Evolutionary conservation across 768 basidiomycete genomes (phyloP).

Genomic region (Boletus eberwhitei): DNA sequence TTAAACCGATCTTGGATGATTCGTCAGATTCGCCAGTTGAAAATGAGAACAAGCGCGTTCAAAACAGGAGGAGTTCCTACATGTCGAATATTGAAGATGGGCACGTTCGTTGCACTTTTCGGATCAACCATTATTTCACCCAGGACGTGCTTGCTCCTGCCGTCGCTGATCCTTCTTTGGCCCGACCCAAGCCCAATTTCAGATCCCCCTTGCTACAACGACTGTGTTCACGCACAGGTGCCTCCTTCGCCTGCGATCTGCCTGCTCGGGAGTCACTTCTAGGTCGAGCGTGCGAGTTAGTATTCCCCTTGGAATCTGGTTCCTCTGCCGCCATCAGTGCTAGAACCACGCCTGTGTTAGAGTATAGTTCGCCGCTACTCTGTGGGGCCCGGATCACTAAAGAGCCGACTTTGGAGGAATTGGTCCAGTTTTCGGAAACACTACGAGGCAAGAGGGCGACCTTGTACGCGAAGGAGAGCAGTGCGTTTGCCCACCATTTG

Average conservation of each 20-base stretch:
- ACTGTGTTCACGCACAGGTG: conserved; percentile 58
- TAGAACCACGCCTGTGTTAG: conserved; percentile 38
- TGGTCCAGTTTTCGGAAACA: conserved; percentile 75
- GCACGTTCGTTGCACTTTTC: conserved; percentile 55
- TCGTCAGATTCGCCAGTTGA: conserved; percentile 25
- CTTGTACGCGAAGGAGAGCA: conserved; percentile 81
- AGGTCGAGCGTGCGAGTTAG: conserved; percentile 64
- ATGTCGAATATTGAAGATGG: conserved; percentile 28
- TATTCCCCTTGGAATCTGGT: conserved; percentile 61
- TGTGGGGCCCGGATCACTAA: conserved; percentile 48
- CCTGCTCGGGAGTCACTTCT: conserved; percentile 39
- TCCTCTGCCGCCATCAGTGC: conserved; percentile 42
- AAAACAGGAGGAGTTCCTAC: conserved; percentile 27
- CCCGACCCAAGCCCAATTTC: conserved; percentile 40
- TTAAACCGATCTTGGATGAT: conserved; percentile 36
- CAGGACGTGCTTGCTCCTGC: conserved; percentile 11
- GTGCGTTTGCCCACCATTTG: conserved; percentile 88
- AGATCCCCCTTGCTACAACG: conserved; percentile 54
- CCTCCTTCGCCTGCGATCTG: conserved; percentile 37
- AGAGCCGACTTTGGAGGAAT: conserved; percentile 79
- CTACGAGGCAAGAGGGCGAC: conserved; percentile 80
- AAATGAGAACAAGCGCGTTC: conserved; percentile 18
- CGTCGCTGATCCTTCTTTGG: conserved; percentile 6
- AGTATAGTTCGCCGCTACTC: conserved; percentile 48
- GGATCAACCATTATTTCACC: conserved; percentile 50